These are phyloP conservation scores for Physcia stellaris DNA, from an alignment of 495 filamentous ascomycete genomes.

Conservation along the genomic window DNA sequence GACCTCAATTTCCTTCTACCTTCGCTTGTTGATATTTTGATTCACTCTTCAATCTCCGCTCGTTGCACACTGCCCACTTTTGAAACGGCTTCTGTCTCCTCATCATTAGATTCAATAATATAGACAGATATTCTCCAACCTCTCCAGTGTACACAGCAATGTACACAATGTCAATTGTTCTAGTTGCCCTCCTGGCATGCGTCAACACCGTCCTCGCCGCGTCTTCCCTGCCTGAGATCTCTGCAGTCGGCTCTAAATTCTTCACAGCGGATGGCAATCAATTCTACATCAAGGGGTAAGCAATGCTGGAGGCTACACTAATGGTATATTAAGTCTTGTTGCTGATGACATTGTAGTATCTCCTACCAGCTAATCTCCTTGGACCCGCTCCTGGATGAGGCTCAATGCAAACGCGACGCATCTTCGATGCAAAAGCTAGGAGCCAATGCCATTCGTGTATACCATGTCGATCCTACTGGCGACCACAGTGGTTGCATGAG, in stretches of 20 bases:
- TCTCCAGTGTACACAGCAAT: too few species aligned
- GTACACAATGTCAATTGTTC: too few species aligned
- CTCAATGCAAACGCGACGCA: slow-evolving; percentile 69
- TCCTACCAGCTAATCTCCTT: slow-evolving; percentile 53
- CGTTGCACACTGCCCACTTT: too few species aligned
- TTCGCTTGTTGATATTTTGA: too few species aligned
- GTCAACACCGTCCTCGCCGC: too few species aligned
- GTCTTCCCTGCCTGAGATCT: slow-evolving; percentile 48
- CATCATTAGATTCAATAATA: too few species aligned
- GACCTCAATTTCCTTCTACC: too few species aligned
- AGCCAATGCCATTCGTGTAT: slow-evolving; percentile 76
- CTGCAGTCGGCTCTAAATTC: slow-evolving; percentile 68
- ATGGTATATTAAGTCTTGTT: background rate
- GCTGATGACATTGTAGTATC: slow-evolving; percentile 22
- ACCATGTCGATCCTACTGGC: slow-evolving; percentile 60
- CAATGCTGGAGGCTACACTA: background rate
- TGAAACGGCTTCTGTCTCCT: too few species aligned
- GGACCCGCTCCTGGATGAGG: slow-evolving; percentile 62
- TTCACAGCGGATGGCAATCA: slow-evolving; percentile 64
- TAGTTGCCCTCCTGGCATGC: too few species aligned
- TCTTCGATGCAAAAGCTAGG: slow-evolving; percentile 66
- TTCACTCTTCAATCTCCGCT: too few species aligned
- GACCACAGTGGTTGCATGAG: slow-evolving; percentile 64
- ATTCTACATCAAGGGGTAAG: slow-evolving; percentile 67
- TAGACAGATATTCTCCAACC: too few species aligned